Base-by-base conservation (phyloP, 2,329 filamentous ascomycete genomes). In the Akanthomyces muscarius region DNA sequence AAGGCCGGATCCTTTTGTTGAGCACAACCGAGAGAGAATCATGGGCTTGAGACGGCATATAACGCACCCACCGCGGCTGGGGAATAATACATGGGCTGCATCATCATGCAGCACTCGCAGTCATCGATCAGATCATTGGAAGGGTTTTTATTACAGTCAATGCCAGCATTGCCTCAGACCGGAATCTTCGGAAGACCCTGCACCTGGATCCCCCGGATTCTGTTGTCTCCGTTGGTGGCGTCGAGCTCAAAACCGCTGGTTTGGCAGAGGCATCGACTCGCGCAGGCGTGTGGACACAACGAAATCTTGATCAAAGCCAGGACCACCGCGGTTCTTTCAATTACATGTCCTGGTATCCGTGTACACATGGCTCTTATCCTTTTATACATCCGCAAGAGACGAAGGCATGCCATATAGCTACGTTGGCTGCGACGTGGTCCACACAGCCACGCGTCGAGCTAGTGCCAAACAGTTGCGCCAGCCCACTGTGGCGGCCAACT, bases 401-500 rank as follows among this genome's bases (percentile, higher is more conserved):
- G 8, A 51, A 28, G 4, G 28, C 10, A 14, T 51, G 48, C 18
- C 16, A 25, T 48, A 16, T 7, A 25, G 21, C 21, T 53, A 33
- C 16, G 51, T 23, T 53, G 33, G n/a, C 33, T 53, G 23, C 41
- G 18, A 45, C 25, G 25, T 16, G 42, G 42, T 42, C 54, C 41
- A 47, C 54, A 41, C 18, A 21, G 16, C 54, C 28, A 57, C 42
- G 41, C 54, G 38, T 16, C 38, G 36, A 44, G 10, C 33, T 54
- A 28, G 51, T 41, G 36, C 21, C n/a, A 41, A 23, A 18, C 21
- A 54, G 51, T 41, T 54, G 48, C 28, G 18, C 30, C 30, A 45
- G 23, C 42, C 42, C 54, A 36, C 42, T 57, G 54, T 57, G 42
- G 54, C 54, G 28, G 54, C 7, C 54, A 54, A 41, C 21, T 54